Percentiles rank a stretch among this genome's conserved stretches.
Evolutionary conservation across 2,329 filamentous ascomycete genomes (phyloP).

Genomic region (Phyllosticta paracitricarpa): DNA sequence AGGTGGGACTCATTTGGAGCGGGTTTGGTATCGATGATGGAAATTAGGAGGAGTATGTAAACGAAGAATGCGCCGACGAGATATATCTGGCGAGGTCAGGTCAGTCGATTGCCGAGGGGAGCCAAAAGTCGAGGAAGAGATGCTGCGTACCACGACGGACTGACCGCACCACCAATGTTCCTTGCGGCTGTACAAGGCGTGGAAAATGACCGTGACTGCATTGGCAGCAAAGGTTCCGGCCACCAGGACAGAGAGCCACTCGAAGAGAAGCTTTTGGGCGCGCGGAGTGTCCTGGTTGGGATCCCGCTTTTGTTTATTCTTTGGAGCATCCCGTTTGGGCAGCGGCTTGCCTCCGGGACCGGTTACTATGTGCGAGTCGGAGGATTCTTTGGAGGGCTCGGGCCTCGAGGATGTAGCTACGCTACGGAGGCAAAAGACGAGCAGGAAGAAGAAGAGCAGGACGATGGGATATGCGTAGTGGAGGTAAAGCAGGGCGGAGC

Average conservation of each 20-base stretch:
- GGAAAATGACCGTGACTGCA: slow-evolving; percentile 60
- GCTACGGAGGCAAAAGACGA: slow-evolving; percentile 51
- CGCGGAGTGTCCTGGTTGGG: slow-evolving; percentile 49
- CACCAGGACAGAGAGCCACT: slow-evolving; percentile 60
- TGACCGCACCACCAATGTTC: slow-evolving; percentile 77
- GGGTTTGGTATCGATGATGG: slow-evolving; percentile 71
- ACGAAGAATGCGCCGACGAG: slow-evolving; percentile 77
- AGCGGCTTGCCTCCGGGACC: slow-evolving; percentile 87
- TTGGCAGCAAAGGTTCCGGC: slow-evolving; percentile 68
- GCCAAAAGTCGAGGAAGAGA: slow-evolving; percentile 13
- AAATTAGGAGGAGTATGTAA: slow-evolving; percentile 76
- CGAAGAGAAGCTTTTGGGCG: slow-evolving; percentile 62
- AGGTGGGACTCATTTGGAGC: slow-evolving; percentile 74
- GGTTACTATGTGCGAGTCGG: slow-evolving; percentile 13
- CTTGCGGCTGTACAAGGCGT: slow-evolving; percentile 57
- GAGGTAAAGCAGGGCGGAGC: slow-evolving; percentile 24
- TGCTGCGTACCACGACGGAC: slow-evolving; percentile 55
- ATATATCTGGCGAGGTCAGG: slow-evolving; percentile 56
- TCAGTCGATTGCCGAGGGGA: not conserved
- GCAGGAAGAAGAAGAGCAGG: slow-evolving; percentile 54
- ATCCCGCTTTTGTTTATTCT: slow-evolving; percentile 35
- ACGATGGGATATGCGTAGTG: slow-evolving; percentile 54
- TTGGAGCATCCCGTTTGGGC: slow-evolving; percentile 49
- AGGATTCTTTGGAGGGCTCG: not conserved
- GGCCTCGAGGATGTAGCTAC: slow-evolving; percentile 42